Evolutionary conservation across 805 yeast genomes (phyloP), one percentile per base, ranked within the genome.

Genomic region (Yarrowia phangngaensis): DNA sequence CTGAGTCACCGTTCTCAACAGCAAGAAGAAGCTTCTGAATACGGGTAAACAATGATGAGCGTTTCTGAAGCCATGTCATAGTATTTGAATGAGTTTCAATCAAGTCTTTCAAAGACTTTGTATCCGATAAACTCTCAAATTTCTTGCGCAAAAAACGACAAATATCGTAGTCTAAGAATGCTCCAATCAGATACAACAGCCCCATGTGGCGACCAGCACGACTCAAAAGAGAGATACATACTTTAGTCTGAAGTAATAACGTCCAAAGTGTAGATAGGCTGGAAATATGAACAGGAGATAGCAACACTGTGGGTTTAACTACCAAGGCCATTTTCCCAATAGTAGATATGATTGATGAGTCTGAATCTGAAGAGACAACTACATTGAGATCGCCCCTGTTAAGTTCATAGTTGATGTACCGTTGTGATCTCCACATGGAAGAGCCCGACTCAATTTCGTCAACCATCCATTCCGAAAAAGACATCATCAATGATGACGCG

Each of bases 361-460:
- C 30, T 4, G 23, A 20, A 8, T 15, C 6, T 3, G 45, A 17
- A 13, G 31, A 8, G 19, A 38, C 17, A 19, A 19, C 32, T 2
- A 38, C 45, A 13, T 28, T 26, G 17, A 38, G 24, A 4, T 22
- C 9, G 9, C 19, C 26, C 3, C 45, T 14, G 5, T n/a, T 28
- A 6, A 38, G 32, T 11, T 38, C 45, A 24, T 38, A 38, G 19
- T 38, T 38, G 32, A 38, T 38, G 32, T 26, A 38, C 13, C 24
- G 23, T 12, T 38, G 45, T 5, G 32, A 26, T 19, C 32, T 38
- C 45, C 45, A 38, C 45, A 38, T 24, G 6, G 9, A 11, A 1
- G 45, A 26, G 19, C 32, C 45, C 13, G 24, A 23, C 8, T 19
- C 17, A 5, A 38, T 27, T 9, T 38, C 45, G 15, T 27, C 29